These are phyloP conservation scores for Podila horticola DNA, from an alignment of 192 early-diverging fungal species.

Conservation along the genomic window DNA sequence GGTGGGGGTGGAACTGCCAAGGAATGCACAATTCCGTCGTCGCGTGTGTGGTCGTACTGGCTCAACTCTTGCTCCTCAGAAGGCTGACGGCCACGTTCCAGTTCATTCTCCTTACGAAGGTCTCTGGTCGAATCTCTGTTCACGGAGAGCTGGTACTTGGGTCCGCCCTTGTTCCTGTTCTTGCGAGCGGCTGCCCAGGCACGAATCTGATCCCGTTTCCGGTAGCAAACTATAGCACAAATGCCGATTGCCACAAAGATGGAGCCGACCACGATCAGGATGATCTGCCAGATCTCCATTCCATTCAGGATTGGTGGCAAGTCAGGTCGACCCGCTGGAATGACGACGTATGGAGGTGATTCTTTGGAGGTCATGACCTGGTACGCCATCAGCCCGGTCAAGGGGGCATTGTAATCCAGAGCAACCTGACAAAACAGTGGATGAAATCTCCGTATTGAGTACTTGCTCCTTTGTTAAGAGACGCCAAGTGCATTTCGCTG, in stretches of 20 bases:
- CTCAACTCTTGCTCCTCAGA: too few species aligned
- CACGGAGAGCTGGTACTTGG: background rate
- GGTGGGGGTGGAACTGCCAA: background rate
- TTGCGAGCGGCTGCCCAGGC: slow-evolving; percentile 33
- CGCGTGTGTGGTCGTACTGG: background rate
- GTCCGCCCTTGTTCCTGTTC: background rate
- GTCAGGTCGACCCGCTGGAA: slow-evolving; percentile 56
- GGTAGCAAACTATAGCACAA: slow-evolving; percentile 29
- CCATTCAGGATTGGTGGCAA: slow-evolving; percentile 34
- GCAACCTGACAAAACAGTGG: slow-evolving; percentile 47
- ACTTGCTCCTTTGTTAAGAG: too few species aligned
- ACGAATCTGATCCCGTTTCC: slow-evolving; percentile 42
- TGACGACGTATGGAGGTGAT: slow-evolving; percentile 59
- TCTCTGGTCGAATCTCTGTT: background rate
- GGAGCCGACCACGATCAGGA: slow-evolving; percentile 56
- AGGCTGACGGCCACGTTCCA: background rate
- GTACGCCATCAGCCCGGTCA: slow-evolving; percentile 61
- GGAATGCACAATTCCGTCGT: background rate
- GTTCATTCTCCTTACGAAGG: background rate
- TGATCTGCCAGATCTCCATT: slow-evolving; percentile 59
- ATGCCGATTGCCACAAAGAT: slow-evolving; percentile 50
- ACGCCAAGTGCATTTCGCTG: too few species aligned
- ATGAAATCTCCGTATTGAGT: background rate
- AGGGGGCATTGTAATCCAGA: slow-evolving; percentile 65
- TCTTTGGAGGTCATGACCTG: slow-evolving; percentile 51